A percentile compares a stretch with the other conserved stretches of the same genome.
phyloP scores from a whole-genome alignment of 129 eudicot species.

The Flaveria bidentis region DNA sequence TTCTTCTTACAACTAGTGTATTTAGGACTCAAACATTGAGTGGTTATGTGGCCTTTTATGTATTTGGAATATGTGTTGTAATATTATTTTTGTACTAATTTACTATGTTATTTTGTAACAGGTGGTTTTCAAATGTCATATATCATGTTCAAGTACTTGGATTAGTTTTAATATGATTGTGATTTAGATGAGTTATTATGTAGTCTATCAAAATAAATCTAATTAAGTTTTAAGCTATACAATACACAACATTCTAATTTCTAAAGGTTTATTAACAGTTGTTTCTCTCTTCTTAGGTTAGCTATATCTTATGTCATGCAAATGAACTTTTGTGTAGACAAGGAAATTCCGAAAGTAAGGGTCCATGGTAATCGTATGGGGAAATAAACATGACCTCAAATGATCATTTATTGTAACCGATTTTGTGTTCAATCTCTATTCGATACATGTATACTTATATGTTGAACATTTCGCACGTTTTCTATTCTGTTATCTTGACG shows the following conservation, averaged over 20 bases:
- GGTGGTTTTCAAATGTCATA: too few species aligned
- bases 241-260: neutral
- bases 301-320: constrained; percentile 1
- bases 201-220: neutral
- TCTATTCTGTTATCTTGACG: neutral
- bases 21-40: too few species aligned
- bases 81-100: too few species aligned
- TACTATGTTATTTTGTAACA: too few species aligned
- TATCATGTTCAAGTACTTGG: too few species aligned
- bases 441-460: neutral
- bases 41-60: too few species aligned
- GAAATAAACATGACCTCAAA: neutral
- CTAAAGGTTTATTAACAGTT: neutral
- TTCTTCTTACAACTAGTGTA: too few species aligned
- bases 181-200: neutral
- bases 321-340: constrained; percentile 11
- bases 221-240: neutral
- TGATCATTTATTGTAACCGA: neutral
- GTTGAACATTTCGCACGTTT: neutral
- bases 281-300: neutral
- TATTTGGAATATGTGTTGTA: too few species aligned
- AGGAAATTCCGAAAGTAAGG: neutral
- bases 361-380: neutral
- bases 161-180: too few species aligned
- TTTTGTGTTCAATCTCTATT: neutral